These are phyloP conservation scores for Dactylorhiza incarnata DNA, from an alignment of 106 monocot genomes.

Conservation along the genomic window DNA sequence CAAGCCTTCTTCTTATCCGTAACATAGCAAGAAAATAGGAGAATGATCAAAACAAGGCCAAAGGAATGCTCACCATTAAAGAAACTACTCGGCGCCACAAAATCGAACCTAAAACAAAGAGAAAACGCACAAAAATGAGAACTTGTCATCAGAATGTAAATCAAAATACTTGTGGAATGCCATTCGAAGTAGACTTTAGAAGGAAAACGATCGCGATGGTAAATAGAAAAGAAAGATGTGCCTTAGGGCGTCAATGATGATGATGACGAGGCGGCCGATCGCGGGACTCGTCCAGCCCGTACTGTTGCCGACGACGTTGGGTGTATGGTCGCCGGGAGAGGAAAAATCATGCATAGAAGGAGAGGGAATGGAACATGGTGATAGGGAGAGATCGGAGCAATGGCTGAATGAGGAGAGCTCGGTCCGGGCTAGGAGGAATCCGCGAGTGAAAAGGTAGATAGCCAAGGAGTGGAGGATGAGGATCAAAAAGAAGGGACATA, in stretches of 20 bases:
- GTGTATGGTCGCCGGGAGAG: neutral
- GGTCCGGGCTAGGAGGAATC: constrained; percentile 93
- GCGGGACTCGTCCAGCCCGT: constrained; percentile 68
- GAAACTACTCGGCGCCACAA: constrained; percentile 78
- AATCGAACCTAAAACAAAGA: constrained; percentile 53
- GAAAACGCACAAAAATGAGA: neutral
- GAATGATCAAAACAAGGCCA: neutral
- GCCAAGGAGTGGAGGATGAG: constrained; percentile 51
- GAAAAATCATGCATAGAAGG: neutral
- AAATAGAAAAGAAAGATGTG: neutral
- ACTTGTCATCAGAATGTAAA: neutral
- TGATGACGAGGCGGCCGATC: constrained; percentile 75
- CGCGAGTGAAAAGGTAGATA: constrained; percentile 83
- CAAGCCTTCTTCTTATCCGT: neutral
- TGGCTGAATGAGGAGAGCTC: constrained; percentile 70
- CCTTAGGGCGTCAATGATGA: constrained; percentile 92
- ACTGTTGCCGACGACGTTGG: neutral
- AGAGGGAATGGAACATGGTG: constrained; percentile 25
- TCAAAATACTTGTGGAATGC: neutral
- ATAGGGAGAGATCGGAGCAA: constrained; percentile 43
- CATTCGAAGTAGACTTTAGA: neutral
- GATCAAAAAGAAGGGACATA: constrained; percentile 47
- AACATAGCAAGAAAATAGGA: neutral
- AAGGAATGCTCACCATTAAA: constrained; percentile 47
- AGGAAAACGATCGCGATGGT: neutral